phyloP scores from a whole-genome alignment of 495 filamentous ascomycete species.

The Ascodesmis nigricans region DNA sequence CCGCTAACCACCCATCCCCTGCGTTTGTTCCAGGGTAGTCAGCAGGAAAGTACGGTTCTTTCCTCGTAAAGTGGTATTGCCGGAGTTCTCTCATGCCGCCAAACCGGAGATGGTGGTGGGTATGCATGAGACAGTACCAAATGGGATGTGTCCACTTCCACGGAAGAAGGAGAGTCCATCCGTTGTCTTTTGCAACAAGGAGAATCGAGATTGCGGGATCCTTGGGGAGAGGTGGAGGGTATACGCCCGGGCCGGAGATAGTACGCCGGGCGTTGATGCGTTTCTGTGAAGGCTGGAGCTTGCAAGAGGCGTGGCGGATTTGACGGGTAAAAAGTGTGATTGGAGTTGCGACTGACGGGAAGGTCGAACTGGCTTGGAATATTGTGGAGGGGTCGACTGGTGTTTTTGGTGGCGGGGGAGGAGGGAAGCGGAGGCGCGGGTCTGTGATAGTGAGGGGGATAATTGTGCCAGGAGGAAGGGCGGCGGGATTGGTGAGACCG shows the following conservation, averaged over 20 bases:
- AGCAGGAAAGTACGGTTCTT: conserved; percentile 59
- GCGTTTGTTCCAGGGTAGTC: conserved; percentile 70
- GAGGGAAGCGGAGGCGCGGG: conserved; percentile 59
- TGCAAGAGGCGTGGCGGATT: conserved; percentile 32
- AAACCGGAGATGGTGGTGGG: conserved; percentile 56
- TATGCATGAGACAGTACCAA: conserved; percentile 73
- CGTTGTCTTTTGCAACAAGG: conserved; percentile 26
- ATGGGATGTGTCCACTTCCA: conserved; percentile 78
- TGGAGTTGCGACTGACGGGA: conserved; percentile 34
- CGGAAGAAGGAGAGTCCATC: conserved; percentile 69
- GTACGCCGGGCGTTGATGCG: conserved; percentile 68
- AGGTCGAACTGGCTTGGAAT: conserved; percentile 45
- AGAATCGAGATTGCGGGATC: conserved; percentile 73
- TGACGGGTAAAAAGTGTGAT: conserved; percentile 46
- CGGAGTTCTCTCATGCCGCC: conserved; percentile 59
- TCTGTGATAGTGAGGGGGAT: conserved; percentile 54
- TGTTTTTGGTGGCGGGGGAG: conserved; percentile 26
- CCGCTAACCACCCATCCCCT: conserved; percentile 53
- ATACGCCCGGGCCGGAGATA: conserved; percentile 38
- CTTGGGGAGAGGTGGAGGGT: conserved; percentile 33
- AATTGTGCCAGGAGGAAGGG: conserved; percentile 49
- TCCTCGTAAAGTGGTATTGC: conserved; percentile 32
- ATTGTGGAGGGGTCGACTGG: no score
- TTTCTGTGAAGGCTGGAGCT: conserved; percentile 51
- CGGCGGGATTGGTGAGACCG: conserved; percentile 51